Evolutionary conservation across 192 early-diverging fungal species (phyloP).

Genomic region (Gamsiella multidivaricata): DNA sequence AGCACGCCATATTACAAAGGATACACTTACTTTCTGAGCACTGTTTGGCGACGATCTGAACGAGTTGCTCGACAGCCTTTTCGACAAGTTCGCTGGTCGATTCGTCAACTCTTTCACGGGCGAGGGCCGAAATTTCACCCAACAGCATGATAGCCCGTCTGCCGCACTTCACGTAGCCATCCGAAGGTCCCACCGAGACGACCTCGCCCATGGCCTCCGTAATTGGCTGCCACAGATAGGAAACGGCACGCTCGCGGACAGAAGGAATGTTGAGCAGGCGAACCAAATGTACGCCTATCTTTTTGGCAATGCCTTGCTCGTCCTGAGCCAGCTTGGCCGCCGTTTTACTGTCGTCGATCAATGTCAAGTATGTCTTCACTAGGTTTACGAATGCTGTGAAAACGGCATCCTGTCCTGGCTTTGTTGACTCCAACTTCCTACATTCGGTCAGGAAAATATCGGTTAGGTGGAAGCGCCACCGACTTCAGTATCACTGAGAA

Average conservation of each 20-base stretch:
- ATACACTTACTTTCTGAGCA: slow-evolving; percentile 39
- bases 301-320: slow-evolving; percentile 31
- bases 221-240: slow-evolving; percentile 30
- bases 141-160: slow-evolving; percentile 31
- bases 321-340: slow-evolving; percentile 30
- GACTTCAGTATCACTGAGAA: neutral
- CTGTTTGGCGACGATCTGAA: slow-evolving; percentile 46
- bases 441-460: neutral
- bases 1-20: neutral
- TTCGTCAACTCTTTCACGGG: slow-evolving; percentile 21
- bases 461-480: too few relatives aligned
- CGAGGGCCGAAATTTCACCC: slow-evolving; percentile 10
- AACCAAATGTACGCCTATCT: slow-evolving; percentile 28
- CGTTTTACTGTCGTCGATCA: slow-evolving; percentile 11
- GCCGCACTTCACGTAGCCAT: slow-evolving; percentile 36
- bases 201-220: slow-evolving; percentile 26
- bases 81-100: slow-evolving; percentile 24
- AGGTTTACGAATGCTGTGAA: slow-evolving; percentile 21
- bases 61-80: slow-evolving; percentile 45
- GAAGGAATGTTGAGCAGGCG: slow-evolving; percentile 41
- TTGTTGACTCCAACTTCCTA: slow-evolving; percentile 43
- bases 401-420: slow-evolving; percentile 41
- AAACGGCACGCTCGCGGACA: slow-evolving; percentile 27
- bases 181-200: slow-evolving; percentile 21
- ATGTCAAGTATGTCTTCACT: slow-evolving; percentile 21